Evolutionary conservation across 2,329 filamentous ascomycete species (phyloP).

Genomic region (Mariannaea elegans): DNA sequence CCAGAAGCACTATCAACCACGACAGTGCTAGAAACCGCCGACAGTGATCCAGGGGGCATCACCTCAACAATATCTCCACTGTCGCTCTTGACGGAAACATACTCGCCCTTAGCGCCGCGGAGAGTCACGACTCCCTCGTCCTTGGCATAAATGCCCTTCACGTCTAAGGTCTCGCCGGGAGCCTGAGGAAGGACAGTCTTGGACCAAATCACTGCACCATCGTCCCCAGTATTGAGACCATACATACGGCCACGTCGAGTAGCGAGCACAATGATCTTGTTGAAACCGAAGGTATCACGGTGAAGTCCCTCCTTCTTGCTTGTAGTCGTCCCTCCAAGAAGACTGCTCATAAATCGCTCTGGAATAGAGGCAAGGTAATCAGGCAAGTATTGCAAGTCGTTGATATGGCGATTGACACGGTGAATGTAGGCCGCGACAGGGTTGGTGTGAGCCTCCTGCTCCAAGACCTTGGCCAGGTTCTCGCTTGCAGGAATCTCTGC

Average conservation of each 20-base stretch:
- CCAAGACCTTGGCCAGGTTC: slow-evolving; percentile 79
- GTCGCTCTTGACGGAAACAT: slow-evolving; percentile 62
- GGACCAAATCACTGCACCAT: slow-evolving; percentile 81
- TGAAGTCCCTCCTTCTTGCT: slow-evolving; percentile 57
- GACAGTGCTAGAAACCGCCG: slow-evolving; percentile 52
- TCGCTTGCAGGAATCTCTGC: slow-evolving; percentile 79
- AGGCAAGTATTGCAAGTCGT: slow-evolving; percentile 81
- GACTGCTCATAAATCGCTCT: slow-evolving; percentile 70
- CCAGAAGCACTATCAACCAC: slow-evolving; percentile 62
- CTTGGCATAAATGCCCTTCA: slow-evolving; percentile 72
- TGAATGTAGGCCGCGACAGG: slow-evolving; percentile 85
- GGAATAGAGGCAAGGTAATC: slow-evolving; percentile 77
- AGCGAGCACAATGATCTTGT: slow-evolving; percentile 83
- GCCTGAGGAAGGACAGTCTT: slow-evolving; percentile 68
- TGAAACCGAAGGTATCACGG: slow-evolving; percentile 85
- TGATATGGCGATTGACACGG: slow-evolving; percentile 81
- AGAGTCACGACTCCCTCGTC: slow-evolving; percentile 67
- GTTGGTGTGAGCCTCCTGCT: slow-evolving; percentile 87
- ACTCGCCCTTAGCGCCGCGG: slow-evolving; percentile 68
- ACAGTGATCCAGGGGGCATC: slow-evolving; percentile 46
- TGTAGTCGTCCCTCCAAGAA: slow-evolving; percentile 64
- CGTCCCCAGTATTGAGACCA: slow-evolving; percentile 78
- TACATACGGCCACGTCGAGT: slow-evolving; percentile 83
- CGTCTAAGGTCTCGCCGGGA: slow-evolving; percentile 66
- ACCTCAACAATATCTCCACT: slow-evolving; percentile 62